Conservation (phyloP, 2,329 filamentous ascomycete species). For the Cercospora zeina region DNA sequence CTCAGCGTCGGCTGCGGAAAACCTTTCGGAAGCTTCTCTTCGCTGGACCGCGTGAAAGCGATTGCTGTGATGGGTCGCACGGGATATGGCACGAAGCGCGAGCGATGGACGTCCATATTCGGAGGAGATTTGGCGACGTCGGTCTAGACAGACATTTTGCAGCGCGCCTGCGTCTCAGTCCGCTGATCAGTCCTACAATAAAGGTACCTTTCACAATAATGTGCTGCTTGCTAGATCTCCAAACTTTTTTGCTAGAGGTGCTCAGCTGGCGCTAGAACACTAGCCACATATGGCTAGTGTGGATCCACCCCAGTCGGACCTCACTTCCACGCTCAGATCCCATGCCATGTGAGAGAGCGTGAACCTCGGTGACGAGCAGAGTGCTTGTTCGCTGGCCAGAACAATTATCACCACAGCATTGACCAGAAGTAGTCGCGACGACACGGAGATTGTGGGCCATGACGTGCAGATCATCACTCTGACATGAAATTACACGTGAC, state of each 20-base stretch:
- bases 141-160: neutral
- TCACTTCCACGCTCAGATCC: slow-evolving; percentile 3
- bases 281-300: slow-evolving; percentile 5
- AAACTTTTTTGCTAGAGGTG: slow-evolving; percentile 8
- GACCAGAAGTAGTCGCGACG: neutral
- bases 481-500: neutral
- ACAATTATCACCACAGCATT: neutral
- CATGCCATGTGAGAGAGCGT: neutral
- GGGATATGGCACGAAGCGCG: slow-evolving; percentile 90
- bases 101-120: slow-evolving; percentile 91
- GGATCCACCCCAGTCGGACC: neutral
- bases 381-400: neutral
- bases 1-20: slow-evolving; percentile 62
- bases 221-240: neutral
- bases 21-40: slow-evolving; percentile 38
- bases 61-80: slow-evolving; percentile 90
- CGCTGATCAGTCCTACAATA: neutral
- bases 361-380: neutral
- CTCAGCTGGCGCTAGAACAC: neutral
- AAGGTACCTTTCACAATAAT: too few relatives aligned
- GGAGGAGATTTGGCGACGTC: neutral
- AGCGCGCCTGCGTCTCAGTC: neutral
- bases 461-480: neutral
- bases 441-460: neutral
- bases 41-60: slow-evolving; percentile 79